A percentile compares a stretch with the other conserved stretches of the same genome.
phyloP scores from a whole-genome alignment of 768 basidiomycete genomes.

The Tricholoma furcatifolium region DNA sequence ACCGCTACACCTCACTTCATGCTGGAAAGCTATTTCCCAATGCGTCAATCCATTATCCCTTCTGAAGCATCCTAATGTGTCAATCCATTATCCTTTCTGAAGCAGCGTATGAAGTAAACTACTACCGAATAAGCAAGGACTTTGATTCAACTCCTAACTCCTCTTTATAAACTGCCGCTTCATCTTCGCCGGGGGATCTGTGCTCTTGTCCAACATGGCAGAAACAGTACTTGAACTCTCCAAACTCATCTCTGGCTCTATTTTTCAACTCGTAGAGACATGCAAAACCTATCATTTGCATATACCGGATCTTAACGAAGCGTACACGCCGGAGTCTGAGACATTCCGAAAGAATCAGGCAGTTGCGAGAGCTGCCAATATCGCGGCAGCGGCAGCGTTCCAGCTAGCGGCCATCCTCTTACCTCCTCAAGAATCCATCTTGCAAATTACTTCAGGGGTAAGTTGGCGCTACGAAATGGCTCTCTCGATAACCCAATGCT shows the following conservation, averaged over 20 bases:
- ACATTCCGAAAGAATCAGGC: conserved; percentile 24
- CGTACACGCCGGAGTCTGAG: conserved; percentile 23
- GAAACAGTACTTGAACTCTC: conserved; percentile 12
- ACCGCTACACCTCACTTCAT: too few relatives aligned
- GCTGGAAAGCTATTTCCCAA: too few relatives aligned
- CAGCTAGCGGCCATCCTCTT: too few relatives aligned
- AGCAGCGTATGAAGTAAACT: too few relatives aligned
- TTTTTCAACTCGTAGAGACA: conserved; percentile 22
- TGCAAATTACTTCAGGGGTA: conserved; percentile 22
- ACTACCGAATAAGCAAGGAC: too few relatives aligned
- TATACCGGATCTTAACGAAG: conserved; percentile 27
- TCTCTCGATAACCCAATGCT: neutral
- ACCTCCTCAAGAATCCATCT: conserved; percentile 21
- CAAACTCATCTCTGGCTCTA: conserved; percentile 17
- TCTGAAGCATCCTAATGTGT: too few relatives aligned
- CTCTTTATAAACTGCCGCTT: too few relatives aligned
- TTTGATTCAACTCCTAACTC: too few relatives aligned
- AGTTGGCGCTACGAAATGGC: neutral
- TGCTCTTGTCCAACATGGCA: conserved; percentile 1
- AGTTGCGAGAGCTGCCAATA: conserved; percentile 27
- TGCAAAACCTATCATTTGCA: conserved; percentile 14
- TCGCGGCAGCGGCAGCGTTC: conserved; percentile 30
- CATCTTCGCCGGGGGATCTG: too few relatives aligned
- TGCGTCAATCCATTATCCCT: too few relatives aligned
- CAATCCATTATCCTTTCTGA: too few relatives aligned